Conservation (phyloP, 2,329 filamentous ascomycete genomes). For the Fusarium begoniae region DNA sequence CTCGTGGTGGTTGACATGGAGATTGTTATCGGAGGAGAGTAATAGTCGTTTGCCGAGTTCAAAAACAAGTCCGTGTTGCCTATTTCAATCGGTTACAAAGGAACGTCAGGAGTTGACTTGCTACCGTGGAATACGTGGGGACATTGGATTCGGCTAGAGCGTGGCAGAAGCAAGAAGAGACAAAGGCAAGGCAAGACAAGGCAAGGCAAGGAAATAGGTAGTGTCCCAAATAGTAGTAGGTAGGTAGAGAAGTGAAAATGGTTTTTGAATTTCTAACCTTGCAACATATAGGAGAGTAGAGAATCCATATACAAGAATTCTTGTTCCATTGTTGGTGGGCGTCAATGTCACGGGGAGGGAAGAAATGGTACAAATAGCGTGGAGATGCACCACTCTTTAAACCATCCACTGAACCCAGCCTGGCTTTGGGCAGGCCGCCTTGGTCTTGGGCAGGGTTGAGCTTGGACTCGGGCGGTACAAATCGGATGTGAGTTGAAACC, state of each 20-base stretch:
- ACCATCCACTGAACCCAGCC: not conserved
- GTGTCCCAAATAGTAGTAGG: not conserved
- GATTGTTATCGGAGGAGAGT: constrained; percentile 33
- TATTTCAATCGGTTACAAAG: constrained; percentile 33
- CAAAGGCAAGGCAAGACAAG: not conserved
- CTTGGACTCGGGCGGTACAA: not conserved
- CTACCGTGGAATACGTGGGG: constrained; percentile 13
- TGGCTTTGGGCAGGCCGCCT: not conserved
- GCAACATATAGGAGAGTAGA: constrained; percentile 33
- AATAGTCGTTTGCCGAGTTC: constrained; percentile 21
- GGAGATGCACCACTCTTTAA: constrained; percentile 13
- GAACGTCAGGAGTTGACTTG: constrained; percentile 35
- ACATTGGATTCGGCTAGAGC: constrained; percentile 2
- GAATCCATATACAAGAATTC: constrained; percentile 37
- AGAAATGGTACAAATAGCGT: constrained; percentile 27
- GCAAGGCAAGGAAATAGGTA: not conserved
- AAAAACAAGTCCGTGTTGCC: constrained; percentile 37
- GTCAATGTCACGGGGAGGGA: constrained; percentile 24
- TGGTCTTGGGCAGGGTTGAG: not conserved
- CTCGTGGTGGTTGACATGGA: constrained; percentile 40
- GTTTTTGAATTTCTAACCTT: constrained; percentile 38
- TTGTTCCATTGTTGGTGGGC: constrained; percentile 38
- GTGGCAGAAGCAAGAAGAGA: not conserved
- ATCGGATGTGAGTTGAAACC: not conserved
- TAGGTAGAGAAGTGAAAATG: not conserved